These are phyloP conservation scores for Psidium guajava DNA, from an alignment of 345 rosid species.

Conservation along the genomic window DNA sequence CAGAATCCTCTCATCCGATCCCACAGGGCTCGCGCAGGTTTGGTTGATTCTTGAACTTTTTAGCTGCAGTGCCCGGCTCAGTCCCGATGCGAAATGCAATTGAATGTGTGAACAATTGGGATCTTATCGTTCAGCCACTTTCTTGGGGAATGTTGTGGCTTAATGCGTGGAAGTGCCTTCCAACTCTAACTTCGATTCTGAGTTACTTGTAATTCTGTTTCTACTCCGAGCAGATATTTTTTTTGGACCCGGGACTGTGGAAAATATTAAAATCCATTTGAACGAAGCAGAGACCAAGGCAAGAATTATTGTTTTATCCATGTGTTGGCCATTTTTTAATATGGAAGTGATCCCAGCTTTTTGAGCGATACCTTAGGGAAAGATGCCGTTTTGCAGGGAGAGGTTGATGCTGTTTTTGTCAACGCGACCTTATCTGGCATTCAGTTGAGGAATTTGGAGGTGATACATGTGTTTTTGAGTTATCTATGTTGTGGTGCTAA, in stretches of 20 bases:
- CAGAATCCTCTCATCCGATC: constrained; percentile 70
- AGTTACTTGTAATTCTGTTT: not conserved
- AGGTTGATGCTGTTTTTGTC: constrained; percentile 82
- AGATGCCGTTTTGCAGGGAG: constrained; percentile 29
- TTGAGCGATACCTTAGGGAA: not conserved
- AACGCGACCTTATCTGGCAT: constrained; percentile 62
- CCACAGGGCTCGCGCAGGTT: constrained; percentile 61
- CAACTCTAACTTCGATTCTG: not conserved
- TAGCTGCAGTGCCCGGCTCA: not conserved
- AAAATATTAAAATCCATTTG: constrained; percentile 49
- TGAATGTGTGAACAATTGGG: not conserved
- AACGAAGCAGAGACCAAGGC: constrained; percentile 63
- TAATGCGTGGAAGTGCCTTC: not conserved
- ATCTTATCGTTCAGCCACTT: not conserved
- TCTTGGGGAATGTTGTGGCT: not conserved
- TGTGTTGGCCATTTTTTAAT: not conserved
- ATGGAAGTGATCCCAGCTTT: not conserved
- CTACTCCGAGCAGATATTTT: constrained; percentile 38
- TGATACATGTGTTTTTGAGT: constrained; percentile 3
- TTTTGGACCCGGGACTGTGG: constrained; percentile 80
- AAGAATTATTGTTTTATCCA: constrained; percentile 1
- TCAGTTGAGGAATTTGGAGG: constrained; percentile 94
- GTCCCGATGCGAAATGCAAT: not conserved
- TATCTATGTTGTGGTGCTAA: not conserved
- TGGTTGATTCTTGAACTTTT: not conserved